Evolutionary conservation across 345 rosid genomes (phyloP).

Genomic region (Salix koriyanagi): DNA sequence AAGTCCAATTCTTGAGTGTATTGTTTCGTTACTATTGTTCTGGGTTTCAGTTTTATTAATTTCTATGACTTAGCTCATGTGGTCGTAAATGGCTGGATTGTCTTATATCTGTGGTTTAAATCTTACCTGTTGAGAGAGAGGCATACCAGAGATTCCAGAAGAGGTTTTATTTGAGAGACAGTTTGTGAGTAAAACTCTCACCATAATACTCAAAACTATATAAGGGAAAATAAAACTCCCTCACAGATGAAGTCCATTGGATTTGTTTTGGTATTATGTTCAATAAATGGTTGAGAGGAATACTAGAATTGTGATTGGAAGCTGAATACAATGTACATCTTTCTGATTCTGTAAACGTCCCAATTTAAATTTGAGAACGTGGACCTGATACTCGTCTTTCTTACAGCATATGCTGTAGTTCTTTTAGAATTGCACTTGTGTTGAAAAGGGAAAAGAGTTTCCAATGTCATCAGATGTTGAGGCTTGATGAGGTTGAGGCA

Average conservation of each 20-base stretch:
- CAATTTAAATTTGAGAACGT: neutral
- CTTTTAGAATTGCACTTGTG: neutral
- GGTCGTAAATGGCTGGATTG: neutral
- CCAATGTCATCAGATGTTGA: neutral
- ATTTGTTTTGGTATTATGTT: neutral
- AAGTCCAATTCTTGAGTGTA: neutral
- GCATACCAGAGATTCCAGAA: neutral
- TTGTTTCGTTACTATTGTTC: neutral
- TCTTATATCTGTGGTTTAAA: neutral
- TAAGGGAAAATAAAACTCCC: neutral
- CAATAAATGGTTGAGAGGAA: neutral
- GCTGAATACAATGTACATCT: neutral
- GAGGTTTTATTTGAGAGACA: neutral
- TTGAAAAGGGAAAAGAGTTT: neutral
- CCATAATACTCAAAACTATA: neutral
- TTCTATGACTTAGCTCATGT: neutral
- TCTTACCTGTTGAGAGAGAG: neutral
- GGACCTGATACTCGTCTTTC: neutral
- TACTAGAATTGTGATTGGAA: neutral
- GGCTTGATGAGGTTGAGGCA: neutral
- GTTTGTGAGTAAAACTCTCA: neutral
- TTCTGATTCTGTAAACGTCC: neutral
- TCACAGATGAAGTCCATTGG: neutral
- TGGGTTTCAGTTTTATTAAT: neutral
- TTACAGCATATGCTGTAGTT: neutral